Base-by-base conservation (phyloP, 371 early-diverging fungal genomes). In the Coemansia sp. region DNA sequence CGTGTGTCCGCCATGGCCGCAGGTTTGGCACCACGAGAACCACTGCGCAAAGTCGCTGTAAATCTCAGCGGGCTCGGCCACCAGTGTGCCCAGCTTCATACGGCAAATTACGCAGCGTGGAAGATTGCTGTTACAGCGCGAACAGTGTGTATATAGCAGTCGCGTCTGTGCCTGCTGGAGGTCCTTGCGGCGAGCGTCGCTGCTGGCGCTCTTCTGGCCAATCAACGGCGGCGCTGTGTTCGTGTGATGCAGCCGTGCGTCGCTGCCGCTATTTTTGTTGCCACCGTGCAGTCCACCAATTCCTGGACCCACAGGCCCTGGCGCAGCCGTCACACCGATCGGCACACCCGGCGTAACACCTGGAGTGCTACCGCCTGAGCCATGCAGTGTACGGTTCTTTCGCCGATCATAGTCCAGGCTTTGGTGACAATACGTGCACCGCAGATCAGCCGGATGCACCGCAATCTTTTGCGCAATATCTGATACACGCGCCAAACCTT, bases 11-110 rank as follows among this genome's bases (percentile, higher is more conserved):
- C 98, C 98, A 79, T 98, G 98, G 5, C 92, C 84, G 79, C 98
- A 98, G 14, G 91, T 90, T 75, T 95, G 95, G 77, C 98, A 98
- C 98, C 98, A 98, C 11, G 94, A 95, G 77, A 96, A 98, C 97
- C 97, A 98, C 48, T 86, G 78, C 64, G 93, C 92, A 73, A 95
- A 90, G 47, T 79, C 70, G 11, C 91, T 85, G 51, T 82, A 80
- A 71, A 63, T 34, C 52, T 64, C 64, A 63, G 68, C 18, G 68
- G 62, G 45, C 11, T 77, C 64, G 0, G 84, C 18, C 47, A 87
- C 83, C 10, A 91, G 90, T 1, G 91, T 90, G 13, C 96, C 98
- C 67, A 95, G 81, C 63, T 88, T 89, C 61, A 95, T 81, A 22
- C 94, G 80, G 78, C 98, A 98, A 14, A 98, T 78, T 0, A 94